Base-by-base conservation (phyloP, 164 flowering plant species). In the Dillenia suffruticosa region DNA sequence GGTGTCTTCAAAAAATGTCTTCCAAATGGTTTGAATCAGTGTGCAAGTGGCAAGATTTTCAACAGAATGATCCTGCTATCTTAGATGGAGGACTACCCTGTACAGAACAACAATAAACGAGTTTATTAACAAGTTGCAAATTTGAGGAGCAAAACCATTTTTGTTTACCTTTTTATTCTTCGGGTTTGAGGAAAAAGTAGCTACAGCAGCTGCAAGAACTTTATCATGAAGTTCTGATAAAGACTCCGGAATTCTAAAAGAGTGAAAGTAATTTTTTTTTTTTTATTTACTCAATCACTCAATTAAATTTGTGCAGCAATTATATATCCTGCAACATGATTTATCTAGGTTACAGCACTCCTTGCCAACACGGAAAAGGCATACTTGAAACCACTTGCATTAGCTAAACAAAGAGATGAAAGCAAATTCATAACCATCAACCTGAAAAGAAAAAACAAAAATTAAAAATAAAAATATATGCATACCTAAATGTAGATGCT, bases 131-230 rank as follows among this genome's bases (percentile, higher is more conserved):
- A 26, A 2, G 32, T 26, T 26, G 32, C 32, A 26, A 26, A 26
- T 26, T 26, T 2, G 2, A 26, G 32, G 32, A 26, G 32, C 32
- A 26, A 47, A 55, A 58, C 50, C 51, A 59, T 60, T 46, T 3
- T 22, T 61, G 4, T 22, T 46, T 44, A 89, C 98, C 95, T 89
- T 86, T 62, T 82, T 82, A 68, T 80, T 86, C 77, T 76, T 86
- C 69, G 81, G 81, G 65, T 71, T 68, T 16, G 72, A 56, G 11
- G 87, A 80, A 63, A 70, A 40, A 67, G 58, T 74, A 32, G 83
- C 65, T 66, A 89, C 90, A 62, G 98, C 98, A 77, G 95, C 96
- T 57, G 90, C 93, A 70, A 92, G 84, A 64, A 88, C 91, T 75
- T 86, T 73, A 75, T 92, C 98, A 76, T 89, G 93, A 72, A 92